A percentile compares a stretch with the other conserved stretches of the same genome.
phyloP scores from a whole-genome alignment of 768 basidiomycete genomes.

The Pleurotus tuoliensis region DNA sequence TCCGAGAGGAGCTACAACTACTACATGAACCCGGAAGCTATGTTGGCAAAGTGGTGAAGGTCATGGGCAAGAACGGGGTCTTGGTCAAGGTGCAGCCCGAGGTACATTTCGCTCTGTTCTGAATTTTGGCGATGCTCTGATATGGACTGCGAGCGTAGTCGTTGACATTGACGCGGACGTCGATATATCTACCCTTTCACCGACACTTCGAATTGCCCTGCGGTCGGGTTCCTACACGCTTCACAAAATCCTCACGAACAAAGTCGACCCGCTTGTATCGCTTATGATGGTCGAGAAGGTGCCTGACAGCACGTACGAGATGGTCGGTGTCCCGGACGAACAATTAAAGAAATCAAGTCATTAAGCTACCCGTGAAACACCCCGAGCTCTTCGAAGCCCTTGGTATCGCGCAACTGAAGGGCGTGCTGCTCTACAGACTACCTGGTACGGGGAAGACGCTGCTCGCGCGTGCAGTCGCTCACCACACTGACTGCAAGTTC shows the following conservation, averaged over 20 bases:
- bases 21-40: conserved; percentile 95
- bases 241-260: conserved; percentile 95
- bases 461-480: conserved; percentile 91
- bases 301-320: conserved; percentile 98
- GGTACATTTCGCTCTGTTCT: conserved; percentile 48
- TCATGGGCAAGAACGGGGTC: conserved; percentile 99
- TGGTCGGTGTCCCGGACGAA: conserved; percentile 98
- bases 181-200: conserved; percentile 72
- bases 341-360: conserved; percentile 98
- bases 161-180: conserved; percentile 92
- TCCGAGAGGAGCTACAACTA: conserved; percentile 89
- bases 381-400: conserved; percentile 95
- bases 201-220: conserved; percentile 89
- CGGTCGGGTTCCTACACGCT: conserved; percentile 95
- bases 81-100: conserved; percentile 98
- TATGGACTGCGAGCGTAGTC: conserved; percentile 42
- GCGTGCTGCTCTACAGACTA: conserved; percentile 92
- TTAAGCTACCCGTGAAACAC: conserved; percentile 95
- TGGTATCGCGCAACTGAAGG: conserved; percentile 96
- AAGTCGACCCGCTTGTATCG: conserved; percentile 96
- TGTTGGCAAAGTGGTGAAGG: conserved; percentile 96
- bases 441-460: conserved; percentile 97
- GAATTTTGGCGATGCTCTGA: background rate
- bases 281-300: conserved; percentile 99
- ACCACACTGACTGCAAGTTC: conserved; percentile 97